phyloP scores from a whole-genome alignment of 768 basidiomycete genomes.

The Tulasnella sp. region DNA sequence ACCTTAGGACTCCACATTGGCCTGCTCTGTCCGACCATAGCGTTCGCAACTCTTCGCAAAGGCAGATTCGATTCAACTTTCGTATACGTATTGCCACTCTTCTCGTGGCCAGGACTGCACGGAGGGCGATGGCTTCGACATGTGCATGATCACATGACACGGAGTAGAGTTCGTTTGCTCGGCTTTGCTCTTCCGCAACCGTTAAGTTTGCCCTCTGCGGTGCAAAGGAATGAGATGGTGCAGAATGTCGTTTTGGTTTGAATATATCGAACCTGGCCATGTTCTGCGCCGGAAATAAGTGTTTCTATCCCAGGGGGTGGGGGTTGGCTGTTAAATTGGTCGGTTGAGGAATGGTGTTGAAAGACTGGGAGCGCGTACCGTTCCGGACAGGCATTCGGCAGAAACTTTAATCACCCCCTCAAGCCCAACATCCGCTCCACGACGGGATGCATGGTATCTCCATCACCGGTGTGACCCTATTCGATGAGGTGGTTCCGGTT shows the following conservation, averaged over 20 bases:
- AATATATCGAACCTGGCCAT: slow-evolving; percentile 32
- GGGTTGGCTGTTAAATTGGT: neutral
- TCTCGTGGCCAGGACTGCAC: too few relatives aligned
- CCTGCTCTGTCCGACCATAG: too few relatives aligned
- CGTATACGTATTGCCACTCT: too few relatives aligned
- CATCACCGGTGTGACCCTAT: slow-evolving; percentile 44
- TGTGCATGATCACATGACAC: too few relatives aligned
- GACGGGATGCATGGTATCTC: slow-evolving; percentile 41
- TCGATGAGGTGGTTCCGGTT: slow-evolving; percentile 50
- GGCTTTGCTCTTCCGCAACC: too few relatives aligned
- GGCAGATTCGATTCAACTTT: too few relatives aligned
- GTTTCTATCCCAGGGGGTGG: slow-evolving; percentile 28
- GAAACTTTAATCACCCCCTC: slow-evolving; percentile 39
- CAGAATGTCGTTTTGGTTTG: slow-evolving; percentile 41
- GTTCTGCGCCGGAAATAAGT: slow-evolving; percentile 38
- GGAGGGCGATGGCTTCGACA: too few relatives aligned
- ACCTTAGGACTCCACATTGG: slow-evolving; percentile 20
- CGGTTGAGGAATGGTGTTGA: neutral
- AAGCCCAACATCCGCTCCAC: slow-evolving; percentile 36
- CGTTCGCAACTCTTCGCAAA: too few relatives aligned
- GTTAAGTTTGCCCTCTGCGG: too few relatives aligned
- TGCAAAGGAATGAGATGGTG: slow-evolving; percentile 32
- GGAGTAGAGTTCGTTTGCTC: too few relatives aligned
- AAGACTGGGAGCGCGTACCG: slow-evolving; percentile 28
- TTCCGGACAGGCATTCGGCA: slow-evolving; percentile 42